Base-by-base conservation (phyloP, 768 basidiomycete species). In the Mycena crocata region DNA sequence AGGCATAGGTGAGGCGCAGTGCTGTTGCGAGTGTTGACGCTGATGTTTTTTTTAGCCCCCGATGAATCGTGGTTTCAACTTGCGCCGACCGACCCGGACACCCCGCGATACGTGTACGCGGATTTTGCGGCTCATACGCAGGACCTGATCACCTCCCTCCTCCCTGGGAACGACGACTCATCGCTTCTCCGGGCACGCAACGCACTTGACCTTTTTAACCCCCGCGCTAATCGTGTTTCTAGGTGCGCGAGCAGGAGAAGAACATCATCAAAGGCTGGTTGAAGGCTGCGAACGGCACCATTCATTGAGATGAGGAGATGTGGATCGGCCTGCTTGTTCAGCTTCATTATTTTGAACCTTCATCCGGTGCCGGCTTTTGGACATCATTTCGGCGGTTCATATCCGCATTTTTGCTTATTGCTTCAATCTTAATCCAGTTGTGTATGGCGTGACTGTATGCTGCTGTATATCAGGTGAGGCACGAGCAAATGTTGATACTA, bases 201-300 rank as follows among this genome's bases (percentile, higher is more conserved):
- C 9, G 19, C 13, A 19, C 19, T 39, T 26, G 37, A 28, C 17
- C 14, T 2, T 15, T 14, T n/a, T 2, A 31, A 10, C 44, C 19
- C 49, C n/a, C 15, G 8, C 32, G 12, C 49, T 34, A 17, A 24
- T 50, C 14, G 15, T 17, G 5, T n/a, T 44, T 42, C 4, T 23
- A 57, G 57, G 45, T 57, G 5, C 57, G 57, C 57, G 57, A 57
- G 15, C 57, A 57, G 39, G 57, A 57, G 44, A 57, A 57, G 24
- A 57, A 57, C 35, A 57, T 57, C 26, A 57, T 57, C 57, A 57
- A 46, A 19, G 57, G 57, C 42, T 46, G 57, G 57, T 46, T 57
- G 42, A 57, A 14, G 40, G 42, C n/a, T 26, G n/a, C 17, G 52
- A 54, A 56, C 34, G 34, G 10, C 50, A 52, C n/a, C n/a, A n/a